These are phyloP conservation scores for Parastagonospora nodorum DNA, from an alignment of 2,329 filamentous ascomycete species.

Conservation along the genomic window DNA sequence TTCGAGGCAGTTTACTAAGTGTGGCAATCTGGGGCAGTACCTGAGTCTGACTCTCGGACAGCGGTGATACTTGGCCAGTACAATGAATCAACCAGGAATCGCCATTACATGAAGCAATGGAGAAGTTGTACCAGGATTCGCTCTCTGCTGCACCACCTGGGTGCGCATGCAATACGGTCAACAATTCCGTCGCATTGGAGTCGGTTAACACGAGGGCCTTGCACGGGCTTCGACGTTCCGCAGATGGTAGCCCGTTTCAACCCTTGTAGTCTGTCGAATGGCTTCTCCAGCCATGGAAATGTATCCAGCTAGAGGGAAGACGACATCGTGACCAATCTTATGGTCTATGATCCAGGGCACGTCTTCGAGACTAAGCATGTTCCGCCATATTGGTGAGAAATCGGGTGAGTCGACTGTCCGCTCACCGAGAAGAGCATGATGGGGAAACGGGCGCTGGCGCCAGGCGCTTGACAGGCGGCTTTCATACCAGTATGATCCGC, in stretches of 20 bases:
- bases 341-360: slow-evolving; percentile 55
- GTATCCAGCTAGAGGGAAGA: slow-evolving; percentile 25
- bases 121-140: no score
- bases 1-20: no score
- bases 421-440: slow-evolving; percentile 16
- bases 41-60: no score
- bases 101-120: no score
- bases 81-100: no score
- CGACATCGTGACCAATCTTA: slow-evolving; percentile 19
- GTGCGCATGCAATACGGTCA: slow-evolving; percentile 8
- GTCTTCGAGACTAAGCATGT: slow-evolving; percentile 39
- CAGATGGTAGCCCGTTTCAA: neutral
- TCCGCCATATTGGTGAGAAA: slow-evolving; percentile 11
- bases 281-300: slow-evolving; percentile 8
- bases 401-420: neutral
- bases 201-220: slow-evolving; percentile 11
- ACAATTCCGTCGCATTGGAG: slow-evolving; percentile 3
- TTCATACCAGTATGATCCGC: slow-evolving; percentile 5
- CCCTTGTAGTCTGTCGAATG: slow-evolving; percentile 6
- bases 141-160: no score
- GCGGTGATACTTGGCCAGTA: no score
- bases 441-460: slow-evolving; percentile 17
- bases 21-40: no score
- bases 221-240: slow-evolving; percentile 2
- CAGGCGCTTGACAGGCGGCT: neutral